Conservation (phyloP, 1,139 yeast species). For the Saccharomyces hybrid region DNA sequence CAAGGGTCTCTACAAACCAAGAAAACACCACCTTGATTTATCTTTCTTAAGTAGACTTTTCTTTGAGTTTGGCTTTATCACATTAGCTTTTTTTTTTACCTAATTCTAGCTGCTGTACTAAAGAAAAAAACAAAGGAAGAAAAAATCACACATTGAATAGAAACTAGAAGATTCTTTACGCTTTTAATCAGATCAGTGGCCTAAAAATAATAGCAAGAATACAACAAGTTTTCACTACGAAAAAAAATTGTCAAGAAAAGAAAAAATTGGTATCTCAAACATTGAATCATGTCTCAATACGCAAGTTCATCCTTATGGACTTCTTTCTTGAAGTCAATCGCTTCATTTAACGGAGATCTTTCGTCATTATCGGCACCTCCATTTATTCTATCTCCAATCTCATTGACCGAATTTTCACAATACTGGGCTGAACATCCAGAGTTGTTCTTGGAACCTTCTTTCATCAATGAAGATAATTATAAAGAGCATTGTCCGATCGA, state of each 20-base stretch:
- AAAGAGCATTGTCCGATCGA: slow-evolving; percentile 30
- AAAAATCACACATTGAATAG: neutral
- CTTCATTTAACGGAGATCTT: slow-evolving; percentile 89
- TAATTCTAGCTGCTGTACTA: neutral
- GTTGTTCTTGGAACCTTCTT: slow-evolving; percentile 63
- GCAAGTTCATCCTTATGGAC: slow-evolving; percentile 50
- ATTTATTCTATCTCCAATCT: slow-evolving; percentile 86
- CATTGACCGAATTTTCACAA: slow-evolving; percentile 83
- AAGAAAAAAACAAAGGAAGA: neutral
- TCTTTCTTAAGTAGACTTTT: neutral
- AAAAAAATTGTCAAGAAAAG: neutral
- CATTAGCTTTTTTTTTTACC: neutral
- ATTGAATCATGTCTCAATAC: slow-evolving; percentile 23
- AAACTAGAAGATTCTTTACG: neutral
- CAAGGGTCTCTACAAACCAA: neutral
- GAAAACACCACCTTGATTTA: neutral
- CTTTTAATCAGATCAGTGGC: neutral
- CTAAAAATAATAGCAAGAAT: neutral
- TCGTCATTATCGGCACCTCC: slow-evolving; percentile 96
- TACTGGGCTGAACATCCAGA: slow-evolving; percentile 92
- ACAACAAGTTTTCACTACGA: neutral
- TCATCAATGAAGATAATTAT: slow-evolving; percentile 35
- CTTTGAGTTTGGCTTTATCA: neutral
- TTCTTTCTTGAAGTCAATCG: slow-evolving; percentile 80
- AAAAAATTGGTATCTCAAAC: neutral